These are phyloP conservation scores for Inosperma sp. DNA, from an alignment of 768 basidiomycete genomes.

Conservation along the genomic window DNA sequence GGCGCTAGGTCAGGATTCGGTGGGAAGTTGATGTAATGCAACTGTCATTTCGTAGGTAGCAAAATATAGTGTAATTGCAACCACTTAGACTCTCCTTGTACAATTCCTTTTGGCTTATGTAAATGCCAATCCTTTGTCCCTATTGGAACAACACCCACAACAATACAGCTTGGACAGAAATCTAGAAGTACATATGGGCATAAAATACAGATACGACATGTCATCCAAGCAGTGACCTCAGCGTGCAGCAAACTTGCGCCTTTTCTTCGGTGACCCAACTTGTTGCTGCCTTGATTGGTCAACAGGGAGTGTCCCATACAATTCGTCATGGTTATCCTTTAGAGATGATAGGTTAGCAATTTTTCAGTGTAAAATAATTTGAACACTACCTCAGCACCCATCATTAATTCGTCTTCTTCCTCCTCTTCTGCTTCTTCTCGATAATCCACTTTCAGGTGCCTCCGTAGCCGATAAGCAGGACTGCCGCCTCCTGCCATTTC, in stretches of 20 bases:
- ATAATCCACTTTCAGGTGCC: conserved; percentile 17
- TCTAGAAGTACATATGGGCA: no score
- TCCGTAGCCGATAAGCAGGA: conserved; percentile 11
- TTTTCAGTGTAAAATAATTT: neutral
- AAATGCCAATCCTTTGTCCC: no score
- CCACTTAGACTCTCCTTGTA: no score
- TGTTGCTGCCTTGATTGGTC: conserved; percentile 14
- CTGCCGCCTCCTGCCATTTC: conserved; percentile 17
- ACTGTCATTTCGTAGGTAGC: no score
- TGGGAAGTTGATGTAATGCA: conserved; percentile 48
- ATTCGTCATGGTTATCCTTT: conserved; percentile 40
- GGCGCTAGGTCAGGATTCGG: conserved; percentile 27
- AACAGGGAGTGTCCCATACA: conserved; percentile 25
- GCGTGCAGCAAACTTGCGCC: conserved; percentile 27
- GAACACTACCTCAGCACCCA: conserved; percentile 49
- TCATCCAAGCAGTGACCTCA: no score
- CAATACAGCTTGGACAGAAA: no score
- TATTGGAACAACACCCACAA: no score
- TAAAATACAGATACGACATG: no score
- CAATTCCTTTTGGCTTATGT: no score
- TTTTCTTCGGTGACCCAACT: conserved; percentile 31
- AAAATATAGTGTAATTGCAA: neutral
- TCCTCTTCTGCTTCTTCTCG: conserved; percentile 26
- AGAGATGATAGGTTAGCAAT: neutral
- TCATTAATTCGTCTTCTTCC: conserved; percentile 53